Evolutionary conservation across 768 basidiomycete species (phyloP), one percentile per base, ranked within the genome.

Genomic region (Tephrocybe sp.): DNA sequence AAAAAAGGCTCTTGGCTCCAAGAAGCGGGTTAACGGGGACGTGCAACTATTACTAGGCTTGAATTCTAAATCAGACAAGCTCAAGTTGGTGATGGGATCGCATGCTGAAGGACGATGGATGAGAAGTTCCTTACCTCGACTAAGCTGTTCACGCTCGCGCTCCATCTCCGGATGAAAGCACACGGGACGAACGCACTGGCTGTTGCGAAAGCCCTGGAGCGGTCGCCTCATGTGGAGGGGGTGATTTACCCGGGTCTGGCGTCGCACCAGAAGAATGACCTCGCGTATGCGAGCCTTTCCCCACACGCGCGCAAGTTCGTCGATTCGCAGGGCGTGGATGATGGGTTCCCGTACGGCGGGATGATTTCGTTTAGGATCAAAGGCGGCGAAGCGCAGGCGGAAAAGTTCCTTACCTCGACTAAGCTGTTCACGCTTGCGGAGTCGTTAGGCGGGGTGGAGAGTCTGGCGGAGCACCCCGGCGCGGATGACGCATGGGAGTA

Each of bases 401-500:
- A 86, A 43, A 71, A 60, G 51, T 94, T 97, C 71, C 64, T 95
- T 47, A 80, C 79, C 0, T 64, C 78, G 0, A 75, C 83, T 3
- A 66, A 79, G 22, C 62, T 95, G 27, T 93, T 94, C 61, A 77
- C 84, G 21, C 74, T 98, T 12, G 95, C 94, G 0, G 94, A 95
- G 76, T 84, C 82, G 21, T 69, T 98, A 4, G 96, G 96, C 1
- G 96, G 94, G 0, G 91, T 97, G 5, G 96, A 98, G 77, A 87
- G 84, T 64, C 69, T 98, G 27, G 89, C 89, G 0, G 94, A 97
- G 66, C 76, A 89, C n/a, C 37, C 95, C 95, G 0, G 83, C 85
- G 36, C 72, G 75, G 67, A 97, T 97, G 94, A 95, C 92, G 7
- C 95, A 97, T 64, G 85, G 80, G 1, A 80, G 80, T 42, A 82